phyloP scores from a whole-genome alignment of 176 grass and related monocot species.

The Dendrocalamus sinicus region DNA sequence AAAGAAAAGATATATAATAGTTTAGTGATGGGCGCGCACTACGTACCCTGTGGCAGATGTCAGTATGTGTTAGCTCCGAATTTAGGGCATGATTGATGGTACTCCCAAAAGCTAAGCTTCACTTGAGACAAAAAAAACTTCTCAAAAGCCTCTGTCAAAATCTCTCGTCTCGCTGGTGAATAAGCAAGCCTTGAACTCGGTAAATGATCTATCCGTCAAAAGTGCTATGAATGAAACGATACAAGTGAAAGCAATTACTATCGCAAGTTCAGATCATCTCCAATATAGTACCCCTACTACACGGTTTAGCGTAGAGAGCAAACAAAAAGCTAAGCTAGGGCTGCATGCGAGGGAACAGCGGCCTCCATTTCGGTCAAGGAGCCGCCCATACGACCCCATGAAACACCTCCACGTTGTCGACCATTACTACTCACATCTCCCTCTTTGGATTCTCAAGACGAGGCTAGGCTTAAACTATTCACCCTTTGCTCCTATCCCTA shows the following conservation, averaged over 20 bases:
- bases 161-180: background rate
- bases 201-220: background rate
- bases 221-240: background rate
- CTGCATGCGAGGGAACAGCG: constrained; percentile 54
- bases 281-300: background rate
- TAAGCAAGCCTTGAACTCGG: background rate
- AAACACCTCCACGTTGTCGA: constrained; percentile 67
- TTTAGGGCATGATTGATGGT: background rate
- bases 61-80: background rate
- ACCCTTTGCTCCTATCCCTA: constrained; percentile 48
- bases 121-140: background rate
- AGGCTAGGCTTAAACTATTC: constrained; percentile 49
- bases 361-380: constrained; percentile 63
- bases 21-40: background rate
- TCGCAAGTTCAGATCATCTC: background rate
- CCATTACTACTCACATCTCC: constrained; percentile 38
- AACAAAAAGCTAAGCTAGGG: constrained; percentile 56
- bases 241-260: constrained; percentile 16
- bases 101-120: background rate
- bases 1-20: background rate
- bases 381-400: constrained; percentile 59
- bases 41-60: background rate
- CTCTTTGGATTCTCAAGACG: constrained; percentile 51
- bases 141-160: background rate
- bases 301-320: constrained; percentile 52